These are phyloP conservation scores for Mallotus japonicus DNA, from an alignment of 441 rosid species.

Conservation along the genomic window DNA sequence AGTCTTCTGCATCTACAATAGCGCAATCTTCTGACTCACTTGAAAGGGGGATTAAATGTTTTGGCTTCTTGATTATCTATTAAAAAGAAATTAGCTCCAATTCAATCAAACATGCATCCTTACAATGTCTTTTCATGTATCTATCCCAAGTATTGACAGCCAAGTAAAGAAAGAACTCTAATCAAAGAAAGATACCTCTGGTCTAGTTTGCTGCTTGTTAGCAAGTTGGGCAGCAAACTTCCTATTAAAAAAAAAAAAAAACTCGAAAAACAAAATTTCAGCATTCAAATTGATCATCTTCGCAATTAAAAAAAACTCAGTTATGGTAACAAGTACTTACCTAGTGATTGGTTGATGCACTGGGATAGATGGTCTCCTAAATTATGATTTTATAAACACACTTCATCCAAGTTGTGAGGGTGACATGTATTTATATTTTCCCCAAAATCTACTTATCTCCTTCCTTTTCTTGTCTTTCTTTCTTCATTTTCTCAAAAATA, in stretches of 20 bases:
- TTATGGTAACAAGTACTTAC: constrained; percentile 29
- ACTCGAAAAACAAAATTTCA: constrained; percentile 7
- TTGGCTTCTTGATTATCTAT: constrained; percentile 49
- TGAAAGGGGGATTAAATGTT: too few species aligned
- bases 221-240: constrained; percentile 78
- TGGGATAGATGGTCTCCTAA: constrained; percentile 51
- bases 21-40: constrained; percentile 31
- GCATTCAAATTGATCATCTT: constrained; percentile 6
- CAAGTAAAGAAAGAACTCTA: background rate
- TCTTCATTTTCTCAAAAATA: too few species aligned
- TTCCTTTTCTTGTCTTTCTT: too few species aligned
- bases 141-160: background rate
- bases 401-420: too few species aligned
- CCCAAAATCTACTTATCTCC: background rate
- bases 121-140: background rate
- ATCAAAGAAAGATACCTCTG: constrained; percentile 40
- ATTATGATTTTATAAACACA: background rate
- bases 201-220: constrained; percentile 44
- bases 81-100: background rate
- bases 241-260: constrained; percentile 37
- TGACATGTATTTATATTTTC: background rate
- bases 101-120: too few species aligned
- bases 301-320: background rate
- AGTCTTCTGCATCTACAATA: constrained; percentile 46
- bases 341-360: constrained; percentile 86